Evolutionary conservation across 441 rosid genomes (phyloP), one percentile per base, ranked within the genome.

Genomic region (Gossypium trilobum): DNA sequence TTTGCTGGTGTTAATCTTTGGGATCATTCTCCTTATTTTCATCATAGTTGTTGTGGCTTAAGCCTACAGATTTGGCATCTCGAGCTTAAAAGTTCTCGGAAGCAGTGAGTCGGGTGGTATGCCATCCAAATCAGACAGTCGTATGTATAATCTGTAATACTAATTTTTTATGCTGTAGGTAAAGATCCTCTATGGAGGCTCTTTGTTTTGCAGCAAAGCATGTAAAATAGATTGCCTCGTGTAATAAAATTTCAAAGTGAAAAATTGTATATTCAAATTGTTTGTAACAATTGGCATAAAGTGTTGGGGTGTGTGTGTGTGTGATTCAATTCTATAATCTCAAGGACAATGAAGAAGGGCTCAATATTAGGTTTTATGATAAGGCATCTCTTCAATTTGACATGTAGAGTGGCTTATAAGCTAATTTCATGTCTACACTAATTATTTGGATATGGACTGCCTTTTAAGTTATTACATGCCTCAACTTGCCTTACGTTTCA

Each of bases 1-100:
- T 74, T 78, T 88, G 78, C 83, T 88, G 39, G 51, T 86, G 36
- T 80, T 88, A 74, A 88, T 88, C 71, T 82, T 88, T 33, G 92
- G 88, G 75, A 78, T 86, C 56, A 73, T 80, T 50, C 77, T 88
- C 63, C 82, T 86, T 75, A 88, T 88, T 59, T 87, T 88, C 71
- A 70, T 86, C 69, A 79, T 86, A 42, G 78, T 85, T 14, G 79
- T 88, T 6, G 81, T 81, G 80, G 85, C 85, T 48, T 82, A 74
- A 77, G 57, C 73, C 73, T 56, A 57, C 25, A 44, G 11, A 42
- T 8, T 4, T 0, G 52, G 13, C 8, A 0, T 68, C 46, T 51
- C 16, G 22, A 29, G 25, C 44, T 27, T 29, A 14, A 14, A 27
- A 27, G 17, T 17, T 52, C 0, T 29, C 2, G 1, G 17, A n/a